phyloP scores from a whole-genome alignment of 192 early-diverging fungal genomes.

The Globomyces pollinis-pini region DNA sequence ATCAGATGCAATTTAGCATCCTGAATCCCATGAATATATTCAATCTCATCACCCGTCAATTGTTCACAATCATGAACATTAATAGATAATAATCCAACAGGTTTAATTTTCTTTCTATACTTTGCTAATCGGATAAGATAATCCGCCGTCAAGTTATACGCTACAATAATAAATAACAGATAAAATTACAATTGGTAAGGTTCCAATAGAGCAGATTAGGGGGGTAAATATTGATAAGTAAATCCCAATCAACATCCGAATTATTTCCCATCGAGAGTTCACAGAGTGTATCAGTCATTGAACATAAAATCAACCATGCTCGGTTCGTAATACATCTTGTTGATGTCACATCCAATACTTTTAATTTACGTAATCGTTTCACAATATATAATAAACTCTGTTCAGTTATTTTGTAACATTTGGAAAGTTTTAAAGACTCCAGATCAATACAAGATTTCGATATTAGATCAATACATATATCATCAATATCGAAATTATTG shows the following conservation, averaged over 20 bases:
- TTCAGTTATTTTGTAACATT: not conserved
- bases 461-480: not conserved
- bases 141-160: not conserved
- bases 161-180: not conserved
- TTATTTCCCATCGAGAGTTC: not conserved
- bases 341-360: not conserved
- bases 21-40: not conserved
- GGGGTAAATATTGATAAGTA: not conserved
- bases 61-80: not conserved
- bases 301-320: not conserved
- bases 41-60: not conserved
- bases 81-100: not conserved
- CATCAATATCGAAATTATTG: not conserved
- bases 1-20: not conserved
- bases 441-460: not conserved
- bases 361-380: not conserved
- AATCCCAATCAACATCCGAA: not conserved
- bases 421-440: not conserved
- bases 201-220: not conserved
- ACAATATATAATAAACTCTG: not conserved
- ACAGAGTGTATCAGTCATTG: not conserved
- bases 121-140: not conserved
- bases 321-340: conserved; percentile 1
- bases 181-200: not conserved
- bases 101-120: not conserved